Evolutionary conservation across 352 stramenopile species (phyloP), one percentile per base, ranked within the genome.

Genomic region (Phytopythium oedochilum): DNA sequence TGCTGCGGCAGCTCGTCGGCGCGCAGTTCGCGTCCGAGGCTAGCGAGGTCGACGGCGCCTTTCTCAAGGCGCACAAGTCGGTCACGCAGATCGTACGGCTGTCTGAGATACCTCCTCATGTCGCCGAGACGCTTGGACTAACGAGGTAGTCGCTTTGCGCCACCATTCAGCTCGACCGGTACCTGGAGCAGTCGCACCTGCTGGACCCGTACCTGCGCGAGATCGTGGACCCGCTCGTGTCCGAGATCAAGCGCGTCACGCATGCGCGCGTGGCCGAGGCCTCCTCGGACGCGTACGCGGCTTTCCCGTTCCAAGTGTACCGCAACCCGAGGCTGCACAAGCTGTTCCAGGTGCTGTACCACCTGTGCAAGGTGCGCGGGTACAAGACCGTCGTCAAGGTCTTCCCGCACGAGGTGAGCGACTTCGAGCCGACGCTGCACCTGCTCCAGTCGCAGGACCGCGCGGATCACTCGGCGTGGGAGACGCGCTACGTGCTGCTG

Each of bases 331-430:
- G 72, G 50, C 68, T 97, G 20, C 86, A 97, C 68, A 75, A 71
- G 40, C 63, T 97, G 10, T 96, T 96, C 70, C 81, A 93, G 65
- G 42, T 96, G n/a, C 61, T 99, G 10, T 99, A 99, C 75, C 73
- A 96, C 17, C 60, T 99, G 25, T 98, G 89, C 61, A 98, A 98
- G 74, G 93, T 99, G 26, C 87, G 97, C 31, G 97, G 97, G 22
- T 92, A 88, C 70, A 99, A 99, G 79, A 92, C 86, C 12, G 73
- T 99, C 26, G 82, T 98, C 53, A 97, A 97, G 59, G 78, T 99
- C 34, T 66, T 99, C 39, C 93, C 97, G 5, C 96, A 99, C 64
- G 92, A 98, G 64, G 96, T 96, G 25, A 79, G 77, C 38, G 91
- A 99, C 80, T 91, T 99, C 54, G 96, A 99, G 73, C 92, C 96